phyloP scores from a whole-genome alignment of 1,139 yeast species.

The Protomyces arabidopsidicola region DNA sequence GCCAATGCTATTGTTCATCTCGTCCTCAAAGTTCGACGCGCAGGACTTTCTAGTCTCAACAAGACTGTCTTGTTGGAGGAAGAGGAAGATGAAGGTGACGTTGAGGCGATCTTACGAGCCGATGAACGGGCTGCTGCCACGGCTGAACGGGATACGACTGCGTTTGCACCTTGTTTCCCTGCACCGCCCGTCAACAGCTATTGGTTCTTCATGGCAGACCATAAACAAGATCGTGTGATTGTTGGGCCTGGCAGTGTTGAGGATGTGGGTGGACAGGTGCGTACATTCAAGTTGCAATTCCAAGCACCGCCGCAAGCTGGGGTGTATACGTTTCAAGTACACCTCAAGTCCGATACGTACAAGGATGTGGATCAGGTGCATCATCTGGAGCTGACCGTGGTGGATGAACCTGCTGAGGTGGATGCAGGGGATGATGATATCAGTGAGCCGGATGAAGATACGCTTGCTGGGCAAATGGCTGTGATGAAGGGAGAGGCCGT shows the following conservation, averaged over 20 bases:
- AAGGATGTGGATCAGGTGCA: conserved; percentile 27
- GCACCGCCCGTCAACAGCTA: conserved; percentile 20
- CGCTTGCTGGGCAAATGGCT: conserved; percentile 24
- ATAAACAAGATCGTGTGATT: conserved; percentile 30
- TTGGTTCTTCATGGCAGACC: conserved; percentile 30
- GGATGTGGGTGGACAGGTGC: conserved; percentile 20
- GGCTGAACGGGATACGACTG: conserved; percentile 17
- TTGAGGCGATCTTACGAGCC: conserved; percentile 11
- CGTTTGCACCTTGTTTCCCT: conserved; percentile 27
- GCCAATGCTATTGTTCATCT: conserved; percentile 73
- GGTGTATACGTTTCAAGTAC: conserved; percentile 26
- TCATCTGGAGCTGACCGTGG: conserved; percentile 26
- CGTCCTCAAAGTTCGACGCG: conserved; percentile 66
- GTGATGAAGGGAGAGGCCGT: conserved; percentile 10
- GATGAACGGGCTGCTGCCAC: conserved; percentile 22
- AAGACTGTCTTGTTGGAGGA: conserved; percentile 1
- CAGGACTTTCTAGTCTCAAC: conserved; percentile 35
- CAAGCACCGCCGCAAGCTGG: conserved; percentile 31
- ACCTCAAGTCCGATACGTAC: conserved; percentile 30
- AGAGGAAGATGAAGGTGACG: conserved; percentile 18
- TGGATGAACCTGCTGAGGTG: conserved; percentile 1
- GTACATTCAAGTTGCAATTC: conserved; percentile 28
- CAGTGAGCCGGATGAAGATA: conserved; percentile 22
- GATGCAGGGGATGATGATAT: conserved; percentile 18
- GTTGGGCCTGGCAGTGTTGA: conserved; percentile 28